Percentiles rank a stretch among this genome's conserved stretches.
These are phyloP conservation scores for Tulasnella sp. DNA, from an alignment of 768 basidiomycete genomes.

Conservation along the genomic window DNA sequence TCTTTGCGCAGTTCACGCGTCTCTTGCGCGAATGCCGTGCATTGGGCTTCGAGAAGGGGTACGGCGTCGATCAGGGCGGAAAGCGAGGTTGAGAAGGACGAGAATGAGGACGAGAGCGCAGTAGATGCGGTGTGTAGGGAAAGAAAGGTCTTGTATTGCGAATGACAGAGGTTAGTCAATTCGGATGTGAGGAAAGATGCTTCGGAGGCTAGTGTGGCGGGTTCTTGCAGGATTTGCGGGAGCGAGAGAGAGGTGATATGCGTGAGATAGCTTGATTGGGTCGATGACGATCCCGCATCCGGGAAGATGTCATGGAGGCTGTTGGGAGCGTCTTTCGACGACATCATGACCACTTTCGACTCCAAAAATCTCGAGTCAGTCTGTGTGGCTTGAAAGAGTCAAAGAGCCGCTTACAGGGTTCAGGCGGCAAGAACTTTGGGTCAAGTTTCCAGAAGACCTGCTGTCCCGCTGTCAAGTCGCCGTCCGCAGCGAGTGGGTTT, in stretches of 20 bases:
- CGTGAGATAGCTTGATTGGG: constrained; percentile 39
- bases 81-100: constrained; percentile 63
- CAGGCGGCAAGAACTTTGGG: too few species aligned
- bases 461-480: too few species aligned
- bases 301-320: neutral
- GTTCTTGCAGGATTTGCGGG: constrained; percentile 56
- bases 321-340: too few species aligned
- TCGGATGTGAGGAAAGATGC: constrained; percentile 79
- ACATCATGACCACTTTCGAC: too few species aligned
- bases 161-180: constrained; percentile 77
- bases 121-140: constrained; percentile 73
- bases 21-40: constrained; percentile 55
- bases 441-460: too few species aligned
- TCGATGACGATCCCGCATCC: constrained; percentile 17
- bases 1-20: constrained; percentile 61
- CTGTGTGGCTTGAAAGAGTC: too few species aligned
- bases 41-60: constrained; percentile 63
- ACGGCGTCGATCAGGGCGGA: constrained; percentile 48
- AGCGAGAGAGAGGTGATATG: constrained; percentile 56
- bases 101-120: constrained; percentile 57
- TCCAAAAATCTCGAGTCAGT: too few species aligned
- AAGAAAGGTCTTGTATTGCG: constrained; percentile 84
- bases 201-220: constrained; percentile 65
- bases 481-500: too few species aligned
- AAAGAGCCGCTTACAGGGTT: too few species aligned